phyloP scores from a whole-genome alignment of 1,284 basidiomycete species.

The Papiliotrema fonsecae region DNA sequence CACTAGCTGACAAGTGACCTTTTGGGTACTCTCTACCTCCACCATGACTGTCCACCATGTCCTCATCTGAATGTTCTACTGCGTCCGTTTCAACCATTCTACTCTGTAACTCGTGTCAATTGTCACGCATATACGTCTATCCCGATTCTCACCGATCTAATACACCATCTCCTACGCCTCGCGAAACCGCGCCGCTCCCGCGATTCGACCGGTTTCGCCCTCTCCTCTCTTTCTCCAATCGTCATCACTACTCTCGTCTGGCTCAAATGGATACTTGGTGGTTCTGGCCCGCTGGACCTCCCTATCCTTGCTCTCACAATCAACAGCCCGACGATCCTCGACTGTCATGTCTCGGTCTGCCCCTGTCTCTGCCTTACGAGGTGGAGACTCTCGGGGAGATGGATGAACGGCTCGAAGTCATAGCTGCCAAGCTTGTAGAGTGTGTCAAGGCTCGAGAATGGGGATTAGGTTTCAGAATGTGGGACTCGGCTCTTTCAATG shows the following conservation, averaged over 20 bases:
- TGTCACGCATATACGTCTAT: background rate
- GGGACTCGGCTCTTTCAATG: conserved; percentile 72
- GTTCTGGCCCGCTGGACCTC: conserved; percentile 9
- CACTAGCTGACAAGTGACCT: conserved; percentile 7
- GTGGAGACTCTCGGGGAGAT: conserved; percentile 75
- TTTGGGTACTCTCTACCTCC: conserved; percentile 19
- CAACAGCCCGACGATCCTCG: conserved; percentile 37
- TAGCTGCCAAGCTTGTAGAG: conserved; percentile 62
- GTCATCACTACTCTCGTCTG: background rate
- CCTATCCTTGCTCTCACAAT: conserved; percentile 5
- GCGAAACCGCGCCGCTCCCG: background rate
- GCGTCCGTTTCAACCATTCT: conserved; percentile 1
- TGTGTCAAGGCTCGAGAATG: conserved; percentile 75
- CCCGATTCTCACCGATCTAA: background rate
- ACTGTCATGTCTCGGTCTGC: conserved; percentile 39
- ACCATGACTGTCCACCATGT: conserved; percentile 9
- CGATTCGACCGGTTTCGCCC: background rate
- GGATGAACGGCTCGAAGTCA: conserved; percentile 72
- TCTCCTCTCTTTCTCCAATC: background rate
- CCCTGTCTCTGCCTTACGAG: conserved; percentile 63
- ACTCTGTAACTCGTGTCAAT: background rate
- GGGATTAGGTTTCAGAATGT: conserved; percentile 68
- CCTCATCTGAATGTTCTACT: no score
- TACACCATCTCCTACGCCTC: background rate
- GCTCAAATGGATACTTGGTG: conserved; percentile 12